Percentiles rank a stretch among this genome's conserved stretches.
phyloP scores from a whole-genome alignment of 176 grass and related monocot genomes.

The Carex scoparia region DNA sequence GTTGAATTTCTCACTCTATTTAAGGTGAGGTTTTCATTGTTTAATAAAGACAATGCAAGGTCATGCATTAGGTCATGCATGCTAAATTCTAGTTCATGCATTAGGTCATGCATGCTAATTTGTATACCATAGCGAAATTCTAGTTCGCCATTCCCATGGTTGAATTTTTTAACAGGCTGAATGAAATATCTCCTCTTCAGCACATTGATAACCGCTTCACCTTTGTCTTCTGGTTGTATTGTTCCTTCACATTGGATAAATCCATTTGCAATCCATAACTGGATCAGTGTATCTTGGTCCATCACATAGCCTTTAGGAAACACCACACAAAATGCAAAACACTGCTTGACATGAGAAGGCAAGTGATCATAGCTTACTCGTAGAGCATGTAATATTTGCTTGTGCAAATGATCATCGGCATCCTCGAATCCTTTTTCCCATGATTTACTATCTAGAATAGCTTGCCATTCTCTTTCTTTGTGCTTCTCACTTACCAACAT shows the following conservation, averaged over 20 bases:
- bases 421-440: not conserved
- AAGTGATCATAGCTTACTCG: no score
- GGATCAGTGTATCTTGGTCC: constrained; percentile 17
- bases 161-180: not conserved
- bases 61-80: constrained; percentile 10
- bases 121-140: not conserved
- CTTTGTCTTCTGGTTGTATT: not conserved
- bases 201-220: not conserved
- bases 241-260: not conserved
- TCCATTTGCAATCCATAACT: constrained; percentile 32
- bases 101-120: no score
- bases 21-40: no score
- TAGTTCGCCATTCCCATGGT: no score
- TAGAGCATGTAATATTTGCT: no score
- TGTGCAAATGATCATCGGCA: not conserved
- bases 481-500: constrained; percentile 29
- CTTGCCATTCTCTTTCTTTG: constrained; percentile 11
- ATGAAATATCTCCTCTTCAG: constrained; percentile 21
- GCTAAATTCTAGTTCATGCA: no score
- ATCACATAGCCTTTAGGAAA: not conserved
- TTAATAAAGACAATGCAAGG: no score
- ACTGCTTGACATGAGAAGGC: no score
- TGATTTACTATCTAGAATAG: not conserved
- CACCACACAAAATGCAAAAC: no score
- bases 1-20: no score